Evolutionary conservation across 2,329 filamentous ascomycete genomes (phyloP), one percentile per base, ranked within the genome.

Genomic region (Ophiostoma sp.): DNA sequence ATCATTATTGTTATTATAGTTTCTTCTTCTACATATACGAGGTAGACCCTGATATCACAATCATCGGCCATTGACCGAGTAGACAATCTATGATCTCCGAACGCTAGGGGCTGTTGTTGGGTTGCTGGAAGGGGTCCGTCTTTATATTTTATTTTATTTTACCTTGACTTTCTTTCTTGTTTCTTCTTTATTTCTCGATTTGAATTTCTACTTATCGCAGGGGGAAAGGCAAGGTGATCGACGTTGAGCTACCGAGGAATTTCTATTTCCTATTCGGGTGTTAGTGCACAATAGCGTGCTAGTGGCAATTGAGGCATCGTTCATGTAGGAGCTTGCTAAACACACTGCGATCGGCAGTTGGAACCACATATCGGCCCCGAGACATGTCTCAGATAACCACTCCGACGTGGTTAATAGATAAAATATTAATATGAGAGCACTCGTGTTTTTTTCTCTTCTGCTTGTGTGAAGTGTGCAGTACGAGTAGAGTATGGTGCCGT

Each of bases 131-230:
- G 49, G 49, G n/a, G 49, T 27, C 27, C n/a, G 9, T 27, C 27
- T 27, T 27, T 27, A 1, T 27, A 27, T 14, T 27, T 27, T 27
- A 27, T 14, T 27, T 55, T 55, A 55, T 55, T 36, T 55, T 55
- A 9, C 27, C 49, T 27, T n/a, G n/a, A 36, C 49, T 27, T 55
- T 27, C 14, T 27, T 55, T 55, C 27, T 55, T 1, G 3, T 47
- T 47, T 5, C 14, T 47, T 47, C 45, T 55, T 55, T 9, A 55
- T 27, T 36, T 55, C 27, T 27, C 3, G 3, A 27, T 27, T 55
- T 55, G 49, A 36, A 55, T 12, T 55, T 55, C 49, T 55, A 55
- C 49, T 55, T 55, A 27, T 55, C 7, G 18, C 49, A 55, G 49
- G 49, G 27, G 49, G 49, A 27, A 11, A 55, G 27, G 27, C 27